phyloP scores from a whole-genome alignment of 192 early-diverging fungal genomes.

The Umbelopsis sp. region DNA sequence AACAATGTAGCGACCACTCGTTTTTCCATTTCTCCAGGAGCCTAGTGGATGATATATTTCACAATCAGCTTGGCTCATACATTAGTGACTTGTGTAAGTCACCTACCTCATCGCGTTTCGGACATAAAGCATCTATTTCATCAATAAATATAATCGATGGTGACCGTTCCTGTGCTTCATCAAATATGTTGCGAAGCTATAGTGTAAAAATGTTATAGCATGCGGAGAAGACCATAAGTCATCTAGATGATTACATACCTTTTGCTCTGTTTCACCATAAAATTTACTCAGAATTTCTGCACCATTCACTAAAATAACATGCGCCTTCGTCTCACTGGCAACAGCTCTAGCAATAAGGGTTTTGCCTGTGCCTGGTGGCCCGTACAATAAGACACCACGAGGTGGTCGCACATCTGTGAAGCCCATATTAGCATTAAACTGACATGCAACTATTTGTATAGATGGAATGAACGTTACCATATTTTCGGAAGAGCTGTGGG shows the following conservation, averaged over 20 bases:
- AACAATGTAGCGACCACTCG: slow-evolving; percentile 93
- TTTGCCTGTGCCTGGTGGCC: slow-evolving; percentile 96
- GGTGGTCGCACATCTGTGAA: slow-evolving; percentile 82
- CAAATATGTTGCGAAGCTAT: slow-evolving; percentile 76
- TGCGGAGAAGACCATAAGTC: not conserved
- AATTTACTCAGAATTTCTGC: slow-evolving; percentile 89
- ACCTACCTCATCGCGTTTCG: slow-evolving; percentile 77
- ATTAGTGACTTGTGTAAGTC: too few relatives aligned
- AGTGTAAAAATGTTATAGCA: not conserved
- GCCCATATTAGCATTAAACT: slow-evolving; percentile 2
- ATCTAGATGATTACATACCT: slow-evolving; percentile 41
- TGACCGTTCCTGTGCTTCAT: slow-evolving; percentile 63
- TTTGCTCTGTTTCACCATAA: slow-evolving; percentile 93
- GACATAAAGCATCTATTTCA: slow-evolving; percentile 92
- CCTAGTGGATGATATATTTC: slow-evolving; percentile 31
- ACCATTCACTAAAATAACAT: slow-evolving; percentile 86
- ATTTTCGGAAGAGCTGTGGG: slow-evolving; percentile 72
- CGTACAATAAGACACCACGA: slow-evolving; percentile 85
- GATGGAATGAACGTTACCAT: slow-evolving; percentile 47
- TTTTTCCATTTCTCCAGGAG: slow-evolving; percentile 81
- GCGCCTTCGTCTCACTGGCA: slow-evolving; percentile 70
- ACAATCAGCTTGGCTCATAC: too few relatives aligned
- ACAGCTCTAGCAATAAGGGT: slow-evolving; percentile 92
- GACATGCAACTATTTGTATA: not conserved
- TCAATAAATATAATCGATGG: slow-evolving; percentile 94